Conservation (phyloP, 2,329 filamentous ascomycete genomes). For the Magnaporthales sp. region DNA sequence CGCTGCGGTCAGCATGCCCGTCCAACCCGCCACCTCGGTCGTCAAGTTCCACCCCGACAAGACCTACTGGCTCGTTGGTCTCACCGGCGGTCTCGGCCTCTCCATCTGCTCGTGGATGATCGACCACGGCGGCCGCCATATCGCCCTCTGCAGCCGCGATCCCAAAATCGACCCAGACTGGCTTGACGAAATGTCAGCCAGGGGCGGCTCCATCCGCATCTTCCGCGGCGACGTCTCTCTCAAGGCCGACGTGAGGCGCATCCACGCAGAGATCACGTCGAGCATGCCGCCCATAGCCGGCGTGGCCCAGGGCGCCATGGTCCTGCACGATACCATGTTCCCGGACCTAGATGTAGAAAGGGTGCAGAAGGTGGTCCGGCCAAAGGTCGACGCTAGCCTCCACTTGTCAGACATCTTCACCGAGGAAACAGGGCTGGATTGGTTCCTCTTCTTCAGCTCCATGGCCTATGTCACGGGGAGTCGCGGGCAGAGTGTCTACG, state of each 20-base stretch:
- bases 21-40: too few relatives aligned
- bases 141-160: not conserved
- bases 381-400: slow-evolving; percentile 23
- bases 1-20: too few relatives aligned
- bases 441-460: slow-evolving; percentile 26
- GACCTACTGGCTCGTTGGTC: slow-evolving; percentile 25
- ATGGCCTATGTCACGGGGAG: slow-evolving; percentile 13
- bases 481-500: slow-evolving; percentile 29
- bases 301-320: slow-evolving; percentile 27
- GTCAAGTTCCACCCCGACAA: slow-evolving; percentile 10
- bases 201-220: slow-evolving; percentile 10
- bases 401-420: slow-evolving; percentile 22
- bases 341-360: slow-evolving; percentile 13
- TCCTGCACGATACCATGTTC: slow-evolving; percentile 21
- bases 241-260: slow-evolving; percentile 7
- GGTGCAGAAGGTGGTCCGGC: slow-evolving; percentile 14
- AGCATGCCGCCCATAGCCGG: slow-evolving; percentile 23
- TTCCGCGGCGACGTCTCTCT: slow-evolving; percentile 8
- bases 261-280: slow-evolving; percentile 9
- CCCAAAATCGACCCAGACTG: slow-evolving; percentile 6
- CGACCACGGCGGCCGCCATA: slow-evolving; percentile 22
- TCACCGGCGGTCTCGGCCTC: slow-evolving; percentile 23
- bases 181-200: not conserved
- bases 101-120: slow-evolving; percentile 32
- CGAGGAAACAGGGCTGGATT: slow-evolving; percentile 19